A percentile compares a stretch with the other conserved stretches of the same genome.
These are phyloP conservation scores for Saccharum officinarum DNA, from an alignment of 176 grass and related monocot species.

Conservation along the genomic window DNA sequence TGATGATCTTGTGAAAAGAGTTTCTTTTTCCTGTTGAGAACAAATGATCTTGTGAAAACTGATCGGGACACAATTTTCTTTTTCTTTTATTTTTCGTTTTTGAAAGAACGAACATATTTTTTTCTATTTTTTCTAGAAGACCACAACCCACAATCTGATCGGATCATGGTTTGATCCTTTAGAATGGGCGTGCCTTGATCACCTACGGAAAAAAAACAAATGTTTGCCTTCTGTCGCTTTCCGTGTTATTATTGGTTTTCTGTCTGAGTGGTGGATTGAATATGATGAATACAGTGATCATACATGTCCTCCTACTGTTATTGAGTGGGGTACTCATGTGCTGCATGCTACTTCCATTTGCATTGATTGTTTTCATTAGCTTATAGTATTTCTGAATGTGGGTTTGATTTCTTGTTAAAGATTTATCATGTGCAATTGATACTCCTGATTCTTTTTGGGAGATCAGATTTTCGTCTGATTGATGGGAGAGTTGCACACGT, in stretches of 20 bases:
- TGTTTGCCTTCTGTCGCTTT: neutral
- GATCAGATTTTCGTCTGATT: neutral
- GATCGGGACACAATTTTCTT: neutral
- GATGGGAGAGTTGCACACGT: neutral
- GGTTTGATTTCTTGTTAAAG: neutral
- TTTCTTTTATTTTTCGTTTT: neutral
- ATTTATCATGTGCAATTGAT: neutral
- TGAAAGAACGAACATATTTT: neutral
- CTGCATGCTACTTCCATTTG: neutral
- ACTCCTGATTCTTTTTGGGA: neutral
- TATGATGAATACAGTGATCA: neutral
- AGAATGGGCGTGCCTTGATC: neutral
- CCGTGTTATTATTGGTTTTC: neutral
- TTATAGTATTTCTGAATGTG: neutral
- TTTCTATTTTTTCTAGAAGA: neutral
- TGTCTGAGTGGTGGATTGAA: neutral
- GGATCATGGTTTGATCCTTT: neutral
- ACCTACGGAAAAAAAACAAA: neutral
- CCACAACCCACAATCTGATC: neutral
- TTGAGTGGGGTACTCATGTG: neutral
- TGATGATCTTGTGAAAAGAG: neutral
- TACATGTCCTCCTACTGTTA: neutral
- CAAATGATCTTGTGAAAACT: neutral
- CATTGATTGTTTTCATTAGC: neutral
- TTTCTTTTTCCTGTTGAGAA: neutral